Evolutionary conservation across 179 eudicot species (phyloP), one percentile per base, ranked within the genome.

Genomic region (Sideroxylon spinosum): DNA sequence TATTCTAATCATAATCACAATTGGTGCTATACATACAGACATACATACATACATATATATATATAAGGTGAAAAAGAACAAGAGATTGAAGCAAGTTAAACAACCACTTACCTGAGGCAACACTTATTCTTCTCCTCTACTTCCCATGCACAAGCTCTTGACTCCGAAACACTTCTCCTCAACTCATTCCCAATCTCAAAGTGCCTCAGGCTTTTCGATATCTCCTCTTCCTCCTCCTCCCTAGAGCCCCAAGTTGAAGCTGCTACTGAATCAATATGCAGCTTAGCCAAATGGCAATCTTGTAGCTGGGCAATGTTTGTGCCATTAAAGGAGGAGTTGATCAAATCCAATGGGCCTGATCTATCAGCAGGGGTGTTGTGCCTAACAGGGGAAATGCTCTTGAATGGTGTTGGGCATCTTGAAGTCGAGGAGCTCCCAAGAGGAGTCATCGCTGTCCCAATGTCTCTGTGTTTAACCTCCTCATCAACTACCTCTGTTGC

Each of bases 381-480:
- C 7, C 97, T 91, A 9, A 82, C 89, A 0, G 98, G 98, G 0
- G 98, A 94, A 12, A 85, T 68, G 84, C 88, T 87, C 76, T 77
- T 90, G 79, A 91, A 86, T 6, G 98, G 98, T 19, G 98, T 90
- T 50, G 82, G 91, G 67, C 97, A 91, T 82, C 92, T 86, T 61
- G 97, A 94, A 71, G 93, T 88, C 23, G 92, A 87, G 23, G 91
- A 86, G 79, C 98, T 94, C 17, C 91, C 93, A 28, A 91, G 81
- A 0, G 98, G 97, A 46, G 96, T 92, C 98, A 90, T 94, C 78
- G 92, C 97, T 13, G 98, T 94, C 57, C 98, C 98, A 48, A 85
- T 71, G 78, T 94, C 97, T 75, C 89, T 86, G 82, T 93, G 97
- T 66, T 89, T 83, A 26, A 83, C 77, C 25, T 85, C 37, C 2